Conservation (phyloP, 2,329 filamentous ascomycete species). For the Orbilia javanica region DNA sequence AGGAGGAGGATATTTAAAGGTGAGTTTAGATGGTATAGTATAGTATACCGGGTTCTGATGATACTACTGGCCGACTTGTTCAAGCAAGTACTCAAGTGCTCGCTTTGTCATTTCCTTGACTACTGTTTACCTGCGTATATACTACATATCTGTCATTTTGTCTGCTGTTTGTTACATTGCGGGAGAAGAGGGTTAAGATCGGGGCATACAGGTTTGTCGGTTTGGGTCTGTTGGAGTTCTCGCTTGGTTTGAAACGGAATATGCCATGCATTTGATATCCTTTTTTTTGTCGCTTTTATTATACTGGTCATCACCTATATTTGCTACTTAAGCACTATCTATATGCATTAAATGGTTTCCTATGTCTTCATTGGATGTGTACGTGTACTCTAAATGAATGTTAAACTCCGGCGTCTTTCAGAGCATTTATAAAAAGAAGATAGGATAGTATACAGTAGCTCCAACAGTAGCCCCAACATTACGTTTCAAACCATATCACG, state of each 20-base stretch:
- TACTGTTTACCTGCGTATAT: neutral
- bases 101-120: neutral
- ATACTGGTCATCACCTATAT: too few relatives aligned
- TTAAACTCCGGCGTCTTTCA: too few relatives aligned
- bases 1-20: constrained; percentile 23
- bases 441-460: too few relatives aligned
- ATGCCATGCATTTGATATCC: neutral
- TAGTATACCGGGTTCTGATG: neutral
- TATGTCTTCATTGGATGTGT: too few relatives aligned
- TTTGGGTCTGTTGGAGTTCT: constrained; percentile 4
- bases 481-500: too few relatives aligned
- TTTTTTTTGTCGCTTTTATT: neutral
- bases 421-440: too few relatives aligned
- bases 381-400: too few relatives aligned
- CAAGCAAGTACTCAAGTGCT: neutral
- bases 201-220: constrained; percentile 6
- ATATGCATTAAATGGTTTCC: too few relatives aligned
- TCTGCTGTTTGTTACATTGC: constrained; percentile 2
- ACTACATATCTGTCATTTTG: neutral
- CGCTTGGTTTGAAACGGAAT: neutral
- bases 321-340: too few relatives aligned
- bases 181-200: neutral
- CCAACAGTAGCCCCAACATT: too few relatives aligned
- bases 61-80: neutral
- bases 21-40: neutral